Evolutionary conservation across 306 rosid species (phyloP), one percentile per base, ranked within the genome.

Genomic region (Alnus glutinosa): DNA sequence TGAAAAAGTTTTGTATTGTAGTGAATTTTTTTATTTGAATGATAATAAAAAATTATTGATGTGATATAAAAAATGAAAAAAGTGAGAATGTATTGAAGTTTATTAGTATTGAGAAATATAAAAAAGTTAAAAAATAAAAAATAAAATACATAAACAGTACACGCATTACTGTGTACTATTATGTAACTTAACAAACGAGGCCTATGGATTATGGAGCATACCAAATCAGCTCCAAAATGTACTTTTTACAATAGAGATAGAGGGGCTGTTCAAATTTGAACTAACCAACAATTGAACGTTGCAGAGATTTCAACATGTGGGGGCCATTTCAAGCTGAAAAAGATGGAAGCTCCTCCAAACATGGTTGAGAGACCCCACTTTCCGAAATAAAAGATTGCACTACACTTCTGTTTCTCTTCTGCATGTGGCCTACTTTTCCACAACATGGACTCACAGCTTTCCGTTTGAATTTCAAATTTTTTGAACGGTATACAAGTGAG

Each of bases 401-500:
- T 49, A 14, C 75, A 76, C 83, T 74, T 39, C 18, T 46, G 37
- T 36, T 71, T 75, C 50, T 66, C 18, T 32, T 32, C 73, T 47
- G 71, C 52, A 67, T 51, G 61, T 44, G 47, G 76, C 78, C 77
- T n/a, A 57, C 86, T 83, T 87, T 87, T 64, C 77, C 80, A 77
- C 86, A 76, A 66, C 86, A 77, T 73, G 55, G 46, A 7, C 82
- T 55, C 46, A 14, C 58, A 46, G 18, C 71, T 81, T 79, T 70
- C 82, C 9, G 77, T 87, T 92, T 64, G 81, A 89, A 86, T 86
- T 92, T 92, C 89, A 92, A 92, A 89, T 90, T 90, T 88, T 90
- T 90, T 88, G 87, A 92, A 90, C 58, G 59, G 80, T 55, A 37
- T 44, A 9, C 71, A 77, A 32, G 39, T 32, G 42, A 80, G 55